Base-by-base conservation (phyloP, 2,329 filamentous ascomycete species). In the Pleomassaria siparia region DNA sequence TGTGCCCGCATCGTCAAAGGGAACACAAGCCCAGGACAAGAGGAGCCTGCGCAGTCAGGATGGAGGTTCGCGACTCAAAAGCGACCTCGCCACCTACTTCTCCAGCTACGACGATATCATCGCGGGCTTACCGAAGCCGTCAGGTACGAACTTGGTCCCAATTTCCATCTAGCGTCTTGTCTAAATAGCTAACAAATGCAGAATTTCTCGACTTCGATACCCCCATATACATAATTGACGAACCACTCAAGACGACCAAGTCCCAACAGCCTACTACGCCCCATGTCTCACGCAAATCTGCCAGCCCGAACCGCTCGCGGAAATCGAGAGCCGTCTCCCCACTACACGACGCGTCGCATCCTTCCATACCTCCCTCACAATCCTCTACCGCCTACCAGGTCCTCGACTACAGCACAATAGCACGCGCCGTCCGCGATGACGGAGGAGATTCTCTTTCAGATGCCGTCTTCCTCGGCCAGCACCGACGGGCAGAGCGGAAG, bases 21-120 rank as follows among this genome's bases (percentile, higher is more conserved):
- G 45, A 49, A 28, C 50, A 41, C 44, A 55, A 47, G 25, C 36
- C 8, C 54, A 84, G 51, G 85, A 88, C 58, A 87, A 82, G 69
- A 76, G 91, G 63, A 92, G 90, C 66, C 76, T 96, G 67, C 83
- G 92, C 53, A 95, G 90, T 43, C 88, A 95, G 63, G 90, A 95
- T 66, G 81, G 81, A 62, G 88, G 87, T 10, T 86, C 86, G 43
- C 81, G 89, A 59, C 86, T 91, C 73, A 96, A 95, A 78, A 96
- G 91, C 72, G 91, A 96, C 66, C 79, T 97, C 51, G 86, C 91
- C 29, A 82, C 84, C 40, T 97, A 96, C 73, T 96, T 97, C 65
- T 85, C 88, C 43, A 91, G 95, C 64, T 97, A 96, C 71, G 91
- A 96, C 72, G 89, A 95, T 67, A 83, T 96, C 57, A 90, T 97